phyloP scores from a whole-genome alignment of 495 filamentous ascomycete genomes.

The Podospora sp. region DNA sequence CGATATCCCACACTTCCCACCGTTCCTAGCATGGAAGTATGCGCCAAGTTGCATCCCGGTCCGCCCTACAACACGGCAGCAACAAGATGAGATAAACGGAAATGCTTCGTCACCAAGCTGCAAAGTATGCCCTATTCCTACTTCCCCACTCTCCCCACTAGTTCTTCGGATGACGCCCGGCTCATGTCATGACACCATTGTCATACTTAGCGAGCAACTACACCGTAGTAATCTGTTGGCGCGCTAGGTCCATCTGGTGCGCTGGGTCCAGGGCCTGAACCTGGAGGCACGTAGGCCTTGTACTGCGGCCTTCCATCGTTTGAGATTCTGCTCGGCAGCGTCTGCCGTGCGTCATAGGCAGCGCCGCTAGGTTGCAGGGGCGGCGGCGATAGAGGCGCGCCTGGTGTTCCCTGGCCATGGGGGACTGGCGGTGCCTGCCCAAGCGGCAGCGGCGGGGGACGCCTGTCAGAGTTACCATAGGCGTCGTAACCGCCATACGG shows the following conservation, averaged over 20 bases:
- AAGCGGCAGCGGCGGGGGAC: conserved; percentile 47
- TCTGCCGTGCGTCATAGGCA: conserved; percentile 45
- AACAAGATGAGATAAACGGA: neutral
- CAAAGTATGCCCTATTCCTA: no score
- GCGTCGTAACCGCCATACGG: conserved; percentile 29
- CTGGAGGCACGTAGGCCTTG: conserved; percentile 40
- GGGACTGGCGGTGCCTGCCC: conserved; percentile 45
- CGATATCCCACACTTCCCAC: neutral
- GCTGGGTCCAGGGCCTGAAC: conserved; percentile 6
- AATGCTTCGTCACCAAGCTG: neutral
- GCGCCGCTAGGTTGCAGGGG: conserved; percentile 43
- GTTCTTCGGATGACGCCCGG: no score
- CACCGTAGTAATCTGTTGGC: conserved; percentile 33
- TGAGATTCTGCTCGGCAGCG: conserved; percentile 41
- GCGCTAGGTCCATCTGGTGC: conserved; percentile 27
- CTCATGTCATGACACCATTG: no score
- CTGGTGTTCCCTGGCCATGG: conserved; percentile 45
- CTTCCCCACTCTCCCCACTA: neutral
- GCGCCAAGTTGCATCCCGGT: neutral
- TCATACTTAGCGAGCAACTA: conserved; percentile 26
- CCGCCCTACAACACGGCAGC: no score
- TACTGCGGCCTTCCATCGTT: conserved; percentile 30
- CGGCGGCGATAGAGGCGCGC: conserved; percentile 43
- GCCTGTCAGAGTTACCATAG: neutral
- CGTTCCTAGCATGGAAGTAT: neutral